These are phyloP conservation scores for Metschnikowia similis DNA, from an alignment of 805 yeast species.

Conservation along the genomic window DNA sequence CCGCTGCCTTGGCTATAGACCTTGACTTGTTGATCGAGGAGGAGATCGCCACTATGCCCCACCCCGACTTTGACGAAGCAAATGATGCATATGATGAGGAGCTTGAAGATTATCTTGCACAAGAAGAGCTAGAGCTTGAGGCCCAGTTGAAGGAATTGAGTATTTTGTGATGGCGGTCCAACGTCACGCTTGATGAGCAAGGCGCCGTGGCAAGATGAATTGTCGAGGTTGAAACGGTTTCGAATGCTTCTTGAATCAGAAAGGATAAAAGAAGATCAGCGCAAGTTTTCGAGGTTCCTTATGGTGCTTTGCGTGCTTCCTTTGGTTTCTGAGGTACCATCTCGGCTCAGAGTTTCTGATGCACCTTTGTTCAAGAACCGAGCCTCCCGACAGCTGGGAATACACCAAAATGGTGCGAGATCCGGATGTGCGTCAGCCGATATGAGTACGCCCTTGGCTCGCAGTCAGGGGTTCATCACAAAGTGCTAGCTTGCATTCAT, in stretches of 20 bases:
- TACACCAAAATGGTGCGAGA: no score
- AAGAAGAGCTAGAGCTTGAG: conserved; percentile 17
- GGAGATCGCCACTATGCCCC: not conserved
- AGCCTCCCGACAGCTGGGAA: no score
- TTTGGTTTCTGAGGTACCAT: no score
- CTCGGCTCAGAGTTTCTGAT: no score
- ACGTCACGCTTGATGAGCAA: not conserved
- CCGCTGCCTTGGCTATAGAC: conserved; percentile 11
- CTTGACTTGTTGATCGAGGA: conserved; percentile 9
- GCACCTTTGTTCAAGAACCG: no score
- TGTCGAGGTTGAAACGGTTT: not conserved
- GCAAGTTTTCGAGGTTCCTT: not conserved
- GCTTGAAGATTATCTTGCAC: conserved; percentile 14
- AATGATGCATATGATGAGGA: conserved; percentile 9
- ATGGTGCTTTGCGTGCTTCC: not conserved
- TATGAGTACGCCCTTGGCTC: no score
- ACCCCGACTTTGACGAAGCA: not conserved
- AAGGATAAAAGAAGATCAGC: not conserved
- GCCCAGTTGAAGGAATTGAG: conserved; percentile 14
- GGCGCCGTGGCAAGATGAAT: no score
- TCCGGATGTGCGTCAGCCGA: no score
- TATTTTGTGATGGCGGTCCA: not conserved
- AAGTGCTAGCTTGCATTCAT: not conserved
- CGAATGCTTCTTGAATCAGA: not conserved
- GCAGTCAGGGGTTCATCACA: not conserved